Evolutionary conservation across 495 filamentous ascomycete genomes (phyloP), one percentile per base, ranked within the genome.

Genomic region (Penicillium cinerascens): DNA sequence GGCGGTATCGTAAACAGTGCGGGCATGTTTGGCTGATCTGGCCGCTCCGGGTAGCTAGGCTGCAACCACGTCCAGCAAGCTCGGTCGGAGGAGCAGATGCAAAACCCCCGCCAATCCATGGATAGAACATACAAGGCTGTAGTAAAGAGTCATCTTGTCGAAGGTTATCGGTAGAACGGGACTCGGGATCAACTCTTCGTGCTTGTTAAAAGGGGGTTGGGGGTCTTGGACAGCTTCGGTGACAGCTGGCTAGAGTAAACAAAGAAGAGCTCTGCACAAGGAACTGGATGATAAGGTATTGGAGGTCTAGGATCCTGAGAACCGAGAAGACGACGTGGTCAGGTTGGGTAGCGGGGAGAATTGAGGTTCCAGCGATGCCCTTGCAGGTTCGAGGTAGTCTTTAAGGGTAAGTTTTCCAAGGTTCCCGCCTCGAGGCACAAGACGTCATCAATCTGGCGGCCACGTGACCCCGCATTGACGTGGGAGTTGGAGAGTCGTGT

Each of bases 101-200:
- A 36, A n/a, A 37, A 41, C 29, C 20, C 9, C 20, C 29, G 10
- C 51, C 11, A 26, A 47, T 15, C 17, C 21, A 6, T n/a, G 21
- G 8, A 9, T 39, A 13, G 46, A 42, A 83, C 90, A 67, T 88
- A 97, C 93, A 49, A 98, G 82, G 62, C 83, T 91, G 81, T 96
- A 98, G 80, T 98, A 98, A 70, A 98, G 91, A 73, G 95, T 98
- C 93, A 98, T 98, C 53, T 71, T 86, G 82, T 59, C 65, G 59
- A 58, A 17, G 35, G 18, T 44, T 48, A 50, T 48, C 13, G 29
- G 22, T 27, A 35, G 16, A 52, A 35, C 22, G 25, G 56, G 15
- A 47, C 35, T 47, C 44, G 20, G 49, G 47, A 38, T 59, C 17
- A 26, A 46, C 47, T 44, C 49, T 55, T 52, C 43, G 43, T 54